phyloP scores from a whole-genome alignment of 2,329 filamentous ascomycete species.

The Beauveria sp. region DNA sequence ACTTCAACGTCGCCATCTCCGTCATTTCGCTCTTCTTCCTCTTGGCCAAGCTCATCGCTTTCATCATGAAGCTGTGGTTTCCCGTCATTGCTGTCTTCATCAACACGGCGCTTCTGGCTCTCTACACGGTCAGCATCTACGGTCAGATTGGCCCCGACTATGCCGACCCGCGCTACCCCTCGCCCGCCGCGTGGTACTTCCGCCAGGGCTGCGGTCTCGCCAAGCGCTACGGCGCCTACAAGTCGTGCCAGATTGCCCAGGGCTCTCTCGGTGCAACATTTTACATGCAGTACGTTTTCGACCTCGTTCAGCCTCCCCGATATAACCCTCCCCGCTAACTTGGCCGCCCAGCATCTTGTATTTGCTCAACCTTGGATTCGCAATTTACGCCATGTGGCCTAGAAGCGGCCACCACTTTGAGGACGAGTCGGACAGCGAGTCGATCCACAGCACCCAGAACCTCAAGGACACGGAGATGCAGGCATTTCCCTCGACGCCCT shows the following conservation, averaged over 20 bases:
- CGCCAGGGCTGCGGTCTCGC: constrained; percentile 60
- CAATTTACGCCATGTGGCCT: constrained; percentile 50
- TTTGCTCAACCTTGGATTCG: constrained; percentile 49
- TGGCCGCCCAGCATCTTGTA: constrained; percentile 47
- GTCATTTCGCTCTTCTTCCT: constrained; percentile 70
- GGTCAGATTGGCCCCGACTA: constrained; percentile 69
- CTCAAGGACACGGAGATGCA: constrained; percentile 52
- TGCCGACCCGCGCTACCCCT: constrained; percentile 54
- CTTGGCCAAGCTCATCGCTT: constrained; percentile 60
- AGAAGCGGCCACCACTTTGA: constrained; percentile 45
- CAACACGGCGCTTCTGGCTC: constrained; percentile 47
- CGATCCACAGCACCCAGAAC: constrained; percentile 18
- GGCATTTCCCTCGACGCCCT: constrained; percentile 40
- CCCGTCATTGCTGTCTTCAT: constrained; percentile 55
- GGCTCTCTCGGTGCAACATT: constrained; percentile 56
- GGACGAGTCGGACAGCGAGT: constrained; percentile 33
- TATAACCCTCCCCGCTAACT: background rate
- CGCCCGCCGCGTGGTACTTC: constrained; percentile 66
- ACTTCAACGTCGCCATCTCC: constrained; percentile 70
- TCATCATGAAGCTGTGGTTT: constrained; percentile 63
- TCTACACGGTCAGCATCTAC: constrained; percentile 60
- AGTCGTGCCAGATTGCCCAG: constrained; percentile 62
- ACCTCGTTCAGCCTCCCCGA: background rate
- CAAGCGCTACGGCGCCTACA: constrained; percentile 41
- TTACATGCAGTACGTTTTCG: constrained; percentile 56